Conservation (phyloP, 73 alveolate species). For the Stentor coeruleus region DNA sequence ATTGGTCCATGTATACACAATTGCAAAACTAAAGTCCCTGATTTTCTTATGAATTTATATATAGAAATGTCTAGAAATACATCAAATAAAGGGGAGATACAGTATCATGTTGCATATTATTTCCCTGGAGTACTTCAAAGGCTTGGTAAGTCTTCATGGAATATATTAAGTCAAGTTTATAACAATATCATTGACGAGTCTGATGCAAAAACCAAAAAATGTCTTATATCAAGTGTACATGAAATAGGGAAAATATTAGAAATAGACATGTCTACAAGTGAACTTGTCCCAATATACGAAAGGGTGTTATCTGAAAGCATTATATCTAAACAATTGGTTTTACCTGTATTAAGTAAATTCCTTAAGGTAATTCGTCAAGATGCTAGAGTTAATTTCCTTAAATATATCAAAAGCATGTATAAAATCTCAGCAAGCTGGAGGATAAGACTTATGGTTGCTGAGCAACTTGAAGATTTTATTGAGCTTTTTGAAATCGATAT, state of each 20-base stretch:
- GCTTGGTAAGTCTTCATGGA: constrained; percentile 67
- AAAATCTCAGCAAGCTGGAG: constrained; percentile 10
- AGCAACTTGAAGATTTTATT: constrained; percentile 9
- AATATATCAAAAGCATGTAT: neutral
- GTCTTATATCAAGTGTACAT: constrained; percentile 50
- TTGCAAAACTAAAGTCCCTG: constrained; percentile 42
- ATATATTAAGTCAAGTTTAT: constrained; percentile 38
- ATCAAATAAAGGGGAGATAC: constrained; percentile 52
- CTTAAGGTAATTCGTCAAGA: neutral
- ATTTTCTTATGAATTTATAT: constrained; percentile 42
- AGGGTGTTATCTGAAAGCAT: constrained; percentile 37
- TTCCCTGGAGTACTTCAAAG: constrained; percentile 62
- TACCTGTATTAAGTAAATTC: neutral
- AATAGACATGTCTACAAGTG: constrained; percentile 45
- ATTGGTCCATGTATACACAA: constrained; percentile 70
- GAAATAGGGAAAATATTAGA: constrained; percentile 58
- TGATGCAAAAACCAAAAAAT: constrained; percentile 37
- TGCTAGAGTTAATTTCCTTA: neutral
- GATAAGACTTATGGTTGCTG: neutral
- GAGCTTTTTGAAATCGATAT: neutral
- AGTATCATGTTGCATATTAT: constrained; percentile 34
- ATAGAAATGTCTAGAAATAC: constrained; percentile 29
- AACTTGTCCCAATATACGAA: constrained; percentile 41
- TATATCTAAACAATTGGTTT: neutral
- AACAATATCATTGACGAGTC: neutral